A percentile compares a stretch with the other conserved stretches of the same genome.
Conservation (phyloP, 2,329 filamentous ascomycete species). For the Alternaria sp. region DNA sequence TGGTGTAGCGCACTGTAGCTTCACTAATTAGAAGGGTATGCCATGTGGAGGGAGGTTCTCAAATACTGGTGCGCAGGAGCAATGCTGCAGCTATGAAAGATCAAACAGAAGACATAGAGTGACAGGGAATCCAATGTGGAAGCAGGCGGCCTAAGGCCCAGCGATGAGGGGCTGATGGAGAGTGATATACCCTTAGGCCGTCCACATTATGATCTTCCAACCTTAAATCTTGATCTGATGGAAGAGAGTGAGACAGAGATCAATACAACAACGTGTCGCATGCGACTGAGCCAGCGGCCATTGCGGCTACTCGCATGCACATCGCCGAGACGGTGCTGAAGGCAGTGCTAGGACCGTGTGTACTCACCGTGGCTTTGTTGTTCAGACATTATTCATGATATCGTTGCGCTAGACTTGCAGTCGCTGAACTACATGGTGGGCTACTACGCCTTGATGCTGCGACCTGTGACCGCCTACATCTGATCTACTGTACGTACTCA, state of each 20-base stretch:
- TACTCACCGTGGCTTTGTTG: not conserved
- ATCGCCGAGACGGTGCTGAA: not conserved
- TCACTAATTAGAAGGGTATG: too few species aligned
- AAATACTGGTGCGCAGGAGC: not conserved
- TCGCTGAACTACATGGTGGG: not conserved
- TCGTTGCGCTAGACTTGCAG: not conserved
- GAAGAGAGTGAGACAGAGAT: too few species aligned
- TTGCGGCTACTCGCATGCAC: not conserved
- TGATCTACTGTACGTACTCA: not conserved
- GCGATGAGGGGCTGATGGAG: not conserved
- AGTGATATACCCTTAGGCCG: not conserved
- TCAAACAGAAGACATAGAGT: not conserved
- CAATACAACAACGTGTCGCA: not conserved
- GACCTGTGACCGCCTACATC: not conserved
- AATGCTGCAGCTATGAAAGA: not conserved
- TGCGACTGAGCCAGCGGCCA: not conserved
- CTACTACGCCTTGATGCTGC: not conserved
- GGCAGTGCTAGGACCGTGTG: not conserved
- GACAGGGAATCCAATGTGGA: not conserved
- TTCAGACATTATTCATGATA: not conserved
- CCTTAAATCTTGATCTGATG: too few species aligned
- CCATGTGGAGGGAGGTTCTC: not conserved
- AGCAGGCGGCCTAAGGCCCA: not conserved
- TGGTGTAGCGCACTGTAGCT: too few species aligned
- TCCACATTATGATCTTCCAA: not conserved